These are phyloP conservation scores for Ormosia semicastrata DNA, from an alignment of 306 rosid genomes.

Conservation along the genomic window DNA sequence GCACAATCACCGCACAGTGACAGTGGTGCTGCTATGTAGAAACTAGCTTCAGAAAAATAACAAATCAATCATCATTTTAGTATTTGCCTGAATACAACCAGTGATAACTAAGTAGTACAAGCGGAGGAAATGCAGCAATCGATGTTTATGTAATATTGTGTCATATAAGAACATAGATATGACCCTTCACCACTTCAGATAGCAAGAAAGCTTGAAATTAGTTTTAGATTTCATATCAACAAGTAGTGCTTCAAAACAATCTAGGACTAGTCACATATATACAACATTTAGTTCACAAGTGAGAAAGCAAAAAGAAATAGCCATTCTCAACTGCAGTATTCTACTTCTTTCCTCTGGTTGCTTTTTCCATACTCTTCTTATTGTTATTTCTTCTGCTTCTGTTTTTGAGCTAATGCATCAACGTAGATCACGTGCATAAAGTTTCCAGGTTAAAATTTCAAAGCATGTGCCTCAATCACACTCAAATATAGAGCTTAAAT, in stretches of 20 bases:
- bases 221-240: slow-evolving; percentile 8
- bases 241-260: neutral
- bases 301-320: neutral
- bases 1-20: slow-evolving; percentile 76
- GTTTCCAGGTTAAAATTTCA: neutral
- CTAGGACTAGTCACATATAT: neutral
- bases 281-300: neutral
- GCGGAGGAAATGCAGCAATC: neutral
- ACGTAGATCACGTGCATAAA: neutral
- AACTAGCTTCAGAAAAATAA: slow-evolving; percentile 58
- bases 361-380: neutral
- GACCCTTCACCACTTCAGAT: neutral
- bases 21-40: slow-evolving; percentile 81
- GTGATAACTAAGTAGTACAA: slow-evolving; percentile 1
- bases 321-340: slow-evolving; percentile 3
- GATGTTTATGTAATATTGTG: neutral
- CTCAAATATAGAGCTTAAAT: neutral
- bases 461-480: neutral
- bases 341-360: neutral
- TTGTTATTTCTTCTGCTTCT: neutral
- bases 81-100: slow-evolving; percentile 19
- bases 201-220: neutral
- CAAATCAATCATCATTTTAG: slow-evolving; percentile 36
- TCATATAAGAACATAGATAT: neutral
- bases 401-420: neutral